phyloP scores from a whole-genome alignment of 148 eudicot genomes.

The Agrostemma githago region DNA sequence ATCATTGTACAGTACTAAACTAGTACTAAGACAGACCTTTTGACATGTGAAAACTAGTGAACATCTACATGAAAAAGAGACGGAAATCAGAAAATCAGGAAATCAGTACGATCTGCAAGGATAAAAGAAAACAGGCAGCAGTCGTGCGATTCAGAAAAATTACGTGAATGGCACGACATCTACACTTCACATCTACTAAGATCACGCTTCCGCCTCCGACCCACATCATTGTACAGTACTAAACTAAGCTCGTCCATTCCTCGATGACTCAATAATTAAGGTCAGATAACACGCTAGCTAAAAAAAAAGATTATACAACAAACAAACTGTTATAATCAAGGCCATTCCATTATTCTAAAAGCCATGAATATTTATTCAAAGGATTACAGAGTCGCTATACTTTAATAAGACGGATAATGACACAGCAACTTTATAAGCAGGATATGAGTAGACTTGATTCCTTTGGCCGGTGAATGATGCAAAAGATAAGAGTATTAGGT shows the following conservation, averaged over 20 bases:
- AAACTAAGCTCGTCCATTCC: neutral
- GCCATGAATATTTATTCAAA: neutral
- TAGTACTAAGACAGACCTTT: neutral
- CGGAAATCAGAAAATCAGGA: neutral
- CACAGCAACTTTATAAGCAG: neutral
- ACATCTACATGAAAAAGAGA: neutral
- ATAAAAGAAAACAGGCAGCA: neutral
- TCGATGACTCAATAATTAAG: neutral
- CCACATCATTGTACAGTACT: neutral
- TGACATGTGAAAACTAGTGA: neutral
- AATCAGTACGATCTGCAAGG: neutral
- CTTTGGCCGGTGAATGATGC: neutral
- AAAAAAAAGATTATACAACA: neutral
- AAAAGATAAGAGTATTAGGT: constrained; percentile 2
- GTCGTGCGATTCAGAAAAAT: neutral
- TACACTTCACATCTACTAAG: neutral
- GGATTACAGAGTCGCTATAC: neutral
- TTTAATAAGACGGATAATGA: neutral
- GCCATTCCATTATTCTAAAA: constrained; percentile 5
- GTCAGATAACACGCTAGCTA: neutral
- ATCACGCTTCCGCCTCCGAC: neutral
- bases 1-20: no score
- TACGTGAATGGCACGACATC: neutral
- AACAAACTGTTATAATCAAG: neutral
- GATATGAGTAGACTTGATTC: constrained; percentile 1